Evolutionary conservation across 2,329 filamentous ascomycete species (phyloP).

Genomic region (Botrytis sinoallii): DNA sequence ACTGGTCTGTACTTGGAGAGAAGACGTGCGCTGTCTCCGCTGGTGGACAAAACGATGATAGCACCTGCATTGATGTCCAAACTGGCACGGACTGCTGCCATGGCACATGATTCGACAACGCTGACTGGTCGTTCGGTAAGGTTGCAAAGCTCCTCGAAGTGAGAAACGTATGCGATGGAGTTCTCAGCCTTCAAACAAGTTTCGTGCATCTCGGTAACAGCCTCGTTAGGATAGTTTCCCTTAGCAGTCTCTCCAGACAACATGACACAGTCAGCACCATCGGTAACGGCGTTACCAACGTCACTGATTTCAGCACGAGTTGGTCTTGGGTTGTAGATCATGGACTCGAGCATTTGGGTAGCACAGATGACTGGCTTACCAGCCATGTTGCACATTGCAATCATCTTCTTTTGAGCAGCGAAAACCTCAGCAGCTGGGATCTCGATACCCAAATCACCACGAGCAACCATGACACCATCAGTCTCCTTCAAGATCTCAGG

Average conservation of each 20-base stretch:
- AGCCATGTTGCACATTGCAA: slow-evolving; percentile 99
- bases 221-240: slow-evolving; percentile 88
- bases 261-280: slow-evolving; percentile 99
- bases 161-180: slow-evolving; percentile 92
- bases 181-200: slow-evolving; percentile 96
- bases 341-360: slow-evolving; percentile 99
- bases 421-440: slow-evolving; percentile 98
- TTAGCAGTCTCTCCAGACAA: slow-evolving; percentile 98
- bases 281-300: slow-evolving; percentile 95
- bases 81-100: slow-evolving; percentile 93
- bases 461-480: slow-evolving; percentile 99
- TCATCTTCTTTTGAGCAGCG: slow-evolving; percentile 99
- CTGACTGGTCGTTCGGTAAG: slow-evolving; percentile 79
- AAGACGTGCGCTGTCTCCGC: slow-evolving; percentile 89
- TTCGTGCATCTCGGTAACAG: slow-evolving; percentile 97
- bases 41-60: slow-evolving; percentile 94
- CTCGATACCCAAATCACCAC: slow-evolving; percentile 97
- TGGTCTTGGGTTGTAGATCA: slow-evolving; percentile 99
- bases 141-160: slow-evolving; percentile 92
- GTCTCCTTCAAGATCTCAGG: slow-evolving; percentile 93
- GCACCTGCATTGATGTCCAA: slow-evolving; percentile 95
- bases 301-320: slow-evolving; percentile 98
- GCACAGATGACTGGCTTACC: slow-evolving; percentile 99
- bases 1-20: slow-evolving; percentile 98
- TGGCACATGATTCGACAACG: slow-evolving; percentile 90